Evolutionary conservation across 2,329 filamentous ascomycete genomes (phyloP).

Genomic region (Neonectria ditissima): DNA sequence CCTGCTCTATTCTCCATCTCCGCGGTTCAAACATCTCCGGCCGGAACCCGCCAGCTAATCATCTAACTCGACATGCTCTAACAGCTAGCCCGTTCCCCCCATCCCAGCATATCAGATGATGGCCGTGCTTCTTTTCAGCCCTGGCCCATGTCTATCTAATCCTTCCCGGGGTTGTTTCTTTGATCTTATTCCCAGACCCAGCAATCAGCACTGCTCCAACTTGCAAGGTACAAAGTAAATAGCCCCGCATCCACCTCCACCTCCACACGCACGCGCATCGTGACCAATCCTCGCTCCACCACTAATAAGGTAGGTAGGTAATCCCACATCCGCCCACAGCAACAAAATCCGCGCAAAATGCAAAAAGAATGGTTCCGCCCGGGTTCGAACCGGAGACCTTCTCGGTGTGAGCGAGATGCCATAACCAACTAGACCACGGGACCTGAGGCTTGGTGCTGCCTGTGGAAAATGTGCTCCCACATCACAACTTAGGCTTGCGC

Average conservation of each 20-base stretch:
- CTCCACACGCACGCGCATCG: background rate
- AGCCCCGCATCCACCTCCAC: no score
- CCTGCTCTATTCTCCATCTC: background rate
- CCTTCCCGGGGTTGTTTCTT: background rate
- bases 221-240: no score
- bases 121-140: background rate
- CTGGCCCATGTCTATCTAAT: constrained; percentile 1
- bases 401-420: constrained; percentile 30
- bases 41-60: no score
- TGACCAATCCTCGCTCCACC: constrained; percentile 1
- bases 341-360: constrained; percentile 1
- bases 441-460: constrained; percentile 6
- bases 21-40: constrained; percentile 30
- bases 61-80: no score
- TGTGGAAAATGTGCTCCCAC: background rate
- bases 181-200: background rate
- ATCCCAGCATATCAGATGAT: background rate
- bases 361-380: constrained; percentile 26
- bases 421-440: constrained; percentile 28
- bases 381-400: constrained; percentile 30
- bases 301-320: background rate
- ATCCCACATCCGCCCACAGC: background rate
- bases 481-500: constrained; percentile 56
- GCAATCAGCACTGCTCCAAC: background rate
- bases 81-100: background rate